These are phyloP conservation scores for Fagopyrum esculentum DNA, from an alignment of 148 eudicot species.

Conservation along the genomic window DNA sequence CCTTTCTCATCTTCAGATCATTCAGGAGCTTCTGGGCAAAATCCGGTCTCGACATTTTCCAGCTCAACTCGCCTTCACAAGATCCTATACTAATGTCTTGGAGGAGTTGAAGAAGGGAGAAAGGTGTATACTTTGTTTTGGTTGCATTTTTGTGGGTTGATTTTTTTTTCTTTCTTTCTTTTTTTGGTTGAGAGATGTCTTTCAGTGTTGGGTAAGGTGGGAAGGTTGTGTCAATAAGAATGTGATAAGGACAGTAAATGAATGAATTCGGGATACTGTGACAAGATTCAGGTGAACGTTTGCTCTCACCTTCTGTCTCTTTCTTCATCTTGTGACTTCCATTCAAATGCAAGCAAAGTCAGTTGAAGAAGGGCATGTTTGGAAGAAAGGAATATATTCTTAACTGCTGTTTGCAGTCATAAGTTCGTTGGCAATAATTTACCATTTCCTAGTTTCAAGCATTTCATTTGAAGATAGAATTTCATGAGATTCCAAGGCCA, in stretches of 20 bases:
- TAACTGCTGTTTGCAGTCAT: not conserved
- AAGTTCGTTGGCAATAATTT: not conserved
- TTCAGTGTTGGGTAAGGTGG: slow-evolving; percentile 68
- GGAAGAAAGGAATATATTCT: slow-evolving; percentile 1
- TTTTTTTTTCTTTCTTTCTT: not conserved
- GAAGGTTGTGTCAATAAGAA: slow-evolving; percentile 15
- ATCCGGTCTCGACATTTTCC: slow-evolving; percentile 37
- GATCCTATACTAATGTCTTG: not conserved
- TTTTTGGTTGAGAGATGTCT: slow-evolving; percentile 49
- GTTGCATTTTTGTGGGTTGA: slow-evolving; percentile 29
- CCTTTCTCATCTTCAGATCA: slow-evolving; percentile 66
- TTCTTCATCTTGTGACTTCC: slow-evolving; percentile 26
- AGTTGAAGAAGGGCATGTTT: not conserved
- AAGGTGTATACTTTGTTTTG: not conserved
- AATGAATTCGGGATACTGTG: slow-evolving; percentile 18
- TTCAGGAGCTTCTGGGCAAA: slow-evolving; percentile 82
- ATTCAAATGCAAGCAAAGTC: slow-evolving; percentile 58
- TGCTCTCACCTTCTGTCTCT: slow-evolving; percentile 13
- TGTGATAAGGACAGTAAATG: not conserved
- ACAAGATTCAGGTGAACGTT: slow-evolving; percentile 31
- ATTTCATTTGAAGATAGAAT: not conserved
- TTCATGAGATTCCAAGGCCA: not conserved
- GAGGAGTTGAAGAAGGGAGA: slow-evolving; percentile 10
- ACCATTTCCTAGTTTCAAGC: not conserved
- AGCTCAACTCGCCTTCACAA: not conserved